Evolutionary conservation across 2,329 filamentous ascomycete species (phyloP), one percentile per base, ranked within the genome.

Genomic region (Dendrostoma leiphaemia): DNA sequence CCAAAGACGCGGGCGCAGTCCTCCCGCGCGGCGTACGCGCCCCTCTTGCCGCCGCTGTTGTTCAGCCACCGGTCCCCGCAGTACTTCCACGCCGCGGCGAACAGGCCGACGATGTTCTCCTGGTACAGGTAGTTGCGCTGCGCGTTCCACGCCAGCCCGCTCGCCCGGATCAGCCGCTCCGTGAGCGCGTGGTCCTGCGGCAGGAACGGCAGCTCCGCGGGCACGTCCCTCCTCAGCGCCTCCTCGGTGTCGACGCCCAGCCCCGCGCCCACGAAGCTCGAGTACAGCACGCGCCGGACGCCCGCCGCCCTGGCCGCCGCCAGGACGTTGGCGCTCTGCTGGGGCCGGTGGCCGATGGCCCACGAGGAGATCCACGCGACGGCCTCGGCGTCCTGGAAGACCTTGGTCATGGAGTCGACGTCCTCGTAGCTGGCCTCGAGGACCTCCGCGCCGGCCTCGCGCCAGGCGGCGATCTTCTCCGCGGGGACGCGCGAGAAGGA

Each of bases 111-210:
- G 19, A 55, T 55, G 51, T 61, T 63, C 45, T 62, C 61, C 24
- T 46, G 41, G 44, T 63, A 61, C 32, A 63, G 56, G 48, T 61
- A 61, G 45, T 61, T 61, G 34, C 60, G 54, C 51, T 62, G 60
- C 26, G 62, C 58, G 44, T 59, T 60, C 47, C 58, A 62, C 44
- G 41, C 24, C 13, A 63, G 56, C 12, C 60, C 59, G 19, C 55
- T 60, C 13, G 32, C 50, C 24, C 38, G 53, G 45, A 62, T 57
- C 15, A 60, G 32, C 12, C 38, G 31, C 54, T 63, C 61, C 26
- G 60, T 60, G 55, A 52, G 57, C 29, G 57, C 56, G 45, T 63
- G 60, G 49, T 62, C 61, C 23, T 59, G 59, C 24, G 60, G 49
- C 19, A 63, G 51, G 46, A 58, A 61, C 13, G 60, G 60, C 35